A percentile compares a stretch with the other conserved stretches of the same genome.
Evolutionary conservation across 306 rosid genomes (phyloP).

Genomic region (Trifolium dubium): DNA sequence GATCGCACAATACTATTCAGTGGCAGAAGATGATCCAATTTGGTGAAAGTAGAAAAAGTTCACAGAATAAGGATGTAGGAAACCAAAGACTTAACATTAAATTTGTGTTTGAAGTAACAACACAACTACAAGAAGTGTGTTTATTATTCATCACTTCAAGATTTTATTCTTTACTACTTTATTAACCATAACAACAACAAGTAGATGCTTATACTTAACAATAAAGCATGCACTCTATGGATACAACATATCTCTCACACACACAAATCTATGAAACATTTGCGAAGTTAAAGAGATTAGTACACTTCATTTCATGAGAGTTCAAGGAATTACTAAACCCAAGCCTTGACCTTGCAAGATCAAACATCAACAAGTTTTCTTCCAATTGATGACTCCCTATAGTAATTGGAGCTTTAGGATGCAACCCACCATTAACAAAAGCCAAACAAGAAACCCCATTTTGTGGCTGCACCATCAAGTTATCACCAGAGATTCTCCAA

Average conservation of each 20-base stretch:
- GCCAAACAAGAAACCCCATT: conserved; percentile 57
- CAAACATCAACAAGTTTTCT: conserved; percentile 51
- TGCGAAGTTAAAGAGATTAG: conserved; percentile 45
- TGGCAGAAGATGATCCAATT: too few relatives aligned
- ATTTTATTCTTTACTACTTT: not conserved
- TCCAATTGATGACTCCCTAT: conserved; percentile 55
- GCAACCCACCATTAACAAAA: conserved; percentile 52
- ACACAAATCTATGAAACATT: not conserved
- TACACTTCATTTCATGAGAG: conserved; percentile 46
- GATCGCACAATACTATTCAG: too few relatives aligned
- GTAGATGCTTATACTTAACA: not conserved
- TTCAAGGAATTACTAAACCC: conserved; percentile 51
- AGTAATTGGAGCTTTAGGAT: conserved; percentile 41
- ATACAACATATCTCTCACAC: not conserved
- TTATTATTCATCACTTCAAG: not conserved
- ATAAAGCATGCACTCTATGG: conserved; percentile 13
- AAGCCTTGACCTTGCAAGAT: conserved; percentile 50
- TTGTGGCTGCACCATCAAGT: conserved; percentile 43
- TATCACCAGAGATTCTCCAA: conserved; percentile 56
- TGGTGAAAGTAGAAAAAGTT: too few relatives aligned
- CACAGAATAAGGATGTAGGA: not conserved
- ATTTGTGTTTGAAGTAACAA: not conserved
- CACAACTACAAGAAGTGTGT: not conserved
- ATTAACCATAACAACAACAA: conserved; percentile 11
- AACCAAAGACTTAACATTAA: not conserved